These are phyloP conservation scores for Periconia sp. DNA, from an alignment of 2,329 filamentous ascomycete genomes.

Conservation along the genomic window DNA sequence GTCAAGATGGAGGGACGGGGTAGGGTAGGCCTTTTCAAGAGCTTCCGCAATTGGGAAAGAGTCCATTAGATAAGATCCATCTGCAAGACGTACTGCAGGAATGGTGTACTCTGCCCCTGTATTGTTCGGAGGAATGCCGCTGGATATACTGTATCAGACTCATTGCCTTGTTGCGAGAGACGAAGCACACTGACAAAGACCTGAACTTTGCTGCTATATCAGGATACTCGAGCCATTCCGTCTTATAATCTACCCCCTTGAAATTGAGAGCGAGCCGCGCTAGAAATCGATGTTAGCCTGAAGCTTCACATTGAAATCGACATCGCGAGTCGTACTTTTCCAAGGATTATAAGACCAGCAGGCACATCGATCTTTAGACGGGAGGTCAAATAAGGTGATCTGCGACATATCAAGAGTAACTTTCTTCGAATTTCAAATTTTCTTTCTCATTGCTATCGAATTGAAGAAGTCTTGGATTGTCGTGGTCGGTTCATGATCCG, in stretches of 20 bases:
- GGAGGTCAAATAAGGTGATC: too few species aligned
- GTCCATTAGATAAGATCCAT: conserved; percentile 66
- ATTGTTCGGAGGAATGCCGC: conserved; percentile 43
- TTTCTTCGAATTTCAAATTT: too few species aligned
- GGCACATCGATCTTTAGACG: too few species aligned
- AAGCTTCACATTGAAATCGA: not conserved
- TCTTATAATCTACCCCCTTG: conserved; percentile 68
- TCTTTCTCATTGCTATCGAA: too few species aligned
- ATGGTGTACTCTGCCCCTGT: conserved; percentile 53
- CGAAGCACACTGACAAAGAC: conserved; percentile 38
- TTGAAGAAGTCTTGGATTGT: too few species aligned
- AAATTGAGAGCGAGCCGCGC: conserved; percentile 68
- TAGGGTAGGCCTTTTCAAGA: not conserved
- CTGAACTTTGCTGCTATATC: conserved; percentile 54
- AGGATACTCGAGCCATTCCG: conserved; percentile 70
- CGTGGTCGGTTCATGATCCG: too few species aligned
- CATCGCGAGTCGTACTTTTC: conserved; percentile 53
- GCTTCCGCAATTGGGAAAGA: conserved; percentile 59
- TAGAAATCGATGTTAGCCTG: conserved; percentile 56
- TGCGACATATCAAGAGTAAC: too few species aligned
- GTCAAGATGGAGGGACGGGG: conserved; percentile 1
- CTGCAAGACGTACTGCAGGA: conserved; percentile 59
- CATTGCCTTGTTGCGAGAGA: not conserved
- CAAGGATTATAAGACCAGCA: conserved; percentile 3
- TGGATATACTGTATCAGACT: not conserved